A percentile compares a stretch with the other conserved stretches of the same genome.
These are phyloP conservation scores for Fusarium piperis DNA, from an alignment of 2,329 filamentous ascomycete species.

Conservation along the genomic window DNA sequence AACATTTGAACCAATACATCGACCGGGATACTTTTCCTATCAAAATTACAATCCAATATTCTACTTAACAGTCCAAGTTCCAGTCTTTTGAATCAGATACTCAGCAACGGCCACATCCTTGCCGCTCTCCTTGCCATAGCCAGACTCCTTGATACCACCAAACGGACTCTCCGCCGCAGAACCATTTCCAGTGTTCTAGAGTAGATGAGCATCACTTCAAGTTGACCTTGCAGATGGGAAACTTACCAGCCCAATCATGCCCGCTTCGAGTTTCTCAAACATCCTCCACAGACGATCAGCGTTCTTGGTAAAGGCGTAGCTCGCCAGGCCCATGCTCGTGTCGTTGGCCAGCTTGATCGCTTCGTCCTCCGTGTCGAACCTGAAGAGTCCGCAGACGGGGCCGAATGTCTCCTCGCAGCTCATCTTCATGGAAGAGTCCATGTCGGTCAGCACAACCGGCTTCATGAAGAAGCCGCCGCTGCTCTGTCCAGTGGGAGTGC, in stretches of 20 bases:
- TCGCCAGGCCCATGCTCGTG: slow-evolving; percentile 1
- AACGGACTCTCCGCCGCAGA: slow-evolving; percentile 10
- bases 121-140: slow-evolving; percentile 8
- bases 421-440: neutral
- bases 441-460: slow-evolving; percentile 36
- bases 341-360: neutral
- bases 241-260: slow-evolving; percentile 4
- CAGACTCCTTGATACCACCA: slow-evolving; percentile 11
- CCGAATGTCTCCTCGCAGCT: slow-evolving; percentile 1
- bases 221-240: too few relatives aligned
- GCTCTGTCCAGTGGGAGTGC: neutral
- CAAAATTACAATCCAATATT: neutral
- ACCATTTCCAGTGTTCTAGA: neutral
- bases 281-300: neutral
- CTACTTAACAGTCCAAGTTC: neutral
- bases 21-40: neutral
- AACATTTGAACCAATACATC: neutral
- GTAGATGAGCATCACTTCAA: neutral
- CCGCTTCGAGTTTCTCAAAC: slow-evolving; percentile 9
- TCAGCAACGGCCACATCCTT: slow-evolving; percentile 13
- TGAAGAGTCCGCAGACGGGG: neutral
- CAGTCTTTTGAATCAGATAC: slow-evolving; percentile 12
- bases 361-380: neutral
- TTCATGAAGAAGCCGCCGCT: slow-evolving; percentile 63
- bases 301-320: slow-evolving; percentile 7